Percentiles rank a stretch among this genome's conserved stretches.
phyloP scores from a whole-genome alignment of 768 basidiomycete species.

The Hygrocybe punicea region DNA sequence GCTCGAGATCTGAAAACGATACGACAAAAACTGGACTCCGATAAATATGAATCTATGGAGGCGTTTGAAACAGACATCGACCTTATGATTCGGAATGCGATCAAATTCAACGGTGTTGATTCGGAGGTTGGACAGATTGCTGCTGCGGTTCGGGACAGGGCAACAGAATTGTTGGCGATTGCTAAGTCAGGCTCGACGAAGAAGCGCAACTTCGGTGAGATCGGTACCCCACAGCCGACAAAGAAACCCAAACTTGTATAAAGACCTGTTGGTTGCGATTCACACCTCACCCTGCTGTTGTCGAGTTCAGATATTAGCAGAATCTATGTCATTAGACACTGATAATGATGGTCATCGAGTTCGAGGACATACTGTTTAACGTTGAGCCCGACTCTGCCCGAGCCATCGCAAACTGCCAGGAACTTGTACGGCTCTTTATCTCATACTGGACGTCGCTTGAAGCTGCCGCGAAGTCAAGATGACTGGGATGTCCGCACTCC shows the following conservation, averaged over 20 bases:
- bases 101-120: constrained; percentile 80
- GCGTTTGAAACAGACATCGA: constrained; percentile 82
- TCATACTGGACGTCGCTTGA: too few species aligned
- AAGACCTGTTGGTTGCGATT: neutral
- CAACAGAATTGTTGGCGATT: constrained; percentile 49
- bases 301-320: too few species aligned
- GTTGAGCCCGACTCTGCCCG: too few species aligned
- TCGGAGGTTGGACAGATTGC: constrained; percentile 75
- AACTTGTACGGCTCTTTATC: too few species aligned
- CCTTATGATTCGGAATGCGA: constrained; percentile 85
- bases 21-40: constrained; percentile 71
- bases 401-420: too few species aligned
- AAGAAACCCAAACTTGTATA: constrained; percentile 59
- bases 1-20: constrained; percentile 86
- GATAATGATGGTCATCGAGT: too few species aligned
- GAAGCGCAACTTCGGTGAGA: constrained; percentile 75
- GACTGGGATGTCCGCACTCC: constrained; percentile 9
- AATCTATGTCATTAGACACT: too few species aligned
- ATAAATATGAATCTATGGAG: constrained; percentile 76
- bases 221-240: constrained; percentile 54
- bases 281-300: too few species aligned
- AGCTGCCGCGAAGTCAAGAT: too few species aligned
- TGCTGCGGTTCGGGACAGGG: constrained; percentile 45
- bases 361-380: too few species aligned
- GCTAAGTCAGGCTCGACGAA: constrained; percentile 53